Conservation (phyloP, 2,329 filamentous ascomycete genomes). For the Alternaria sp. region DNA sequence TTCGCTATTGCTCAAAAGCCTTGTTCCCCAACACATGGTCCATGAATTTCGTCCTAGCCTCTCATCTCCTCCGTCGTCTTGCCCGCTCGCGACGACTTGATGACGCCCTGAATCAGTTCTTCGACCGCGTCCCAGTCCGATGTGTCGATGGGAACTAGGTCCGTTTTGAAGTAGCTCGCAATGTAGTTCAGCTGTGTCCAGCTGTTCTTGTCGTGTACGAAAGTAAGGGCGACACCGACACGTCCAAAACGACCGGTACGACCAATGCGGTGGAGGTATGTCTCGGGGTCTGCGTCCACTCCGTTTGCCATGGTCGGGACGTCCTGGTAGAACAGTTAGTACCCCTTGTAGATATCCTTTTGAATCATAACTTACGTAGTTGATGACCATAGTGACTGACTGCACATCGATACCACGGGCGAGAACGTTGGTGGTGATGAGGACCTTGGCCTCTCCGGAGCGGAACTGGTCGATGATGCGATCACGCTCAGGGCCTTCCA, state of each 20-base stretch:
- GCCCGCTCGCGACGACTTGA: constrained; percentile 50
- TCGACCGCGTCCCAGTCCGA: constrained; percentile 93
- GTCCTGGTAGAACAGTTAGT: constrained; percentile 45
- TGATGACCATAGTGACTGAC: constrained; percentile 96
- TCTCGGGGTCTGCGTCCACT: constrained; percentile 79
- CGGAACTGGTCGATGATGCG: constrained; percentile 86
- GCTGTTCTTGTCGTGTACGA: constrained; percentile 85
- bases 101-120: constrained; percentile 73
- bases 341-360: background rate
- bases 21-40: background rate
- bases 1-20: background rate
- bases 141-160: constrained; percentile 80
- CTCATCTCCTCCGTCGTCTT: constrained; percentile 50
- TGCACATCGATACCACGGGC: constrained; percentile 93
- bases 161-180: constrained; percentile 77
- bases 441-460: constrained; percentile 84
- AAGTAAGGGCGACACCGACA: constrained; percentile 93
- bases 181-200: constrained; percentile 83
- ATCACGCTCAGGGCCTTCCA: constrained; percentile 85
- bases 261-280: constrained; percentile 96
- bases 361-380: constrained; percentile 67
- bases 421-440: constrained; percentile 97
- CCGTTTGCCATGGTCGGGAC: constrained; percentile 65
- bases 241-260: constrained; percentile 96
- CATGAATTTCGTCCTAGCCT: background rate